phyloP scores from a whole-genome alignment of 768 basidiomycete genomes.

The Mycena maculata region DNA sequence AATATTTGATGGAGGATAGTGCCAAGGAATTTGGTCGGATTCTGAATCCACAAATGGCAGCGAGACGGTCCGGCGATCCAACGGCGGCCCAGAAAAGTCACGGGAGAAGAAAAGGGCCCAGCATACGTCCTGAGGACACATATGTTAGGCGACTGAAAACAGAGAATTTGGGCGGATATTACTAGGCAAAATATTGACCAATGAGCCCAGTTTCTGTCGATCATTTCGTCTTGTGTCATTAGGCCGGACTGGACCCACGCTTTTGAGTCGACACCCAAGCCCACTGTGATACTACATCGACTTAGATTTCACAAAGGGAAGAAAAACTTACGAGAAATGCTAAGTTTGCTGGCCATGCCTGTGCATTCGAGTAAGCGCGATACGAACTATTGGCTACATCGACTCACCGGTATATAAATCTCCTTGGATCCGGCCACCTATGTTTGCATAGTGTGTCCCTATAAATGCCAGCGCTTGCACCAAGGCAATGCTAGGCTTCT shows the following conservation, averaged over 20 bases:
- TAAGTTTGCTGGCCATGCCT: conserved; percentile 25
- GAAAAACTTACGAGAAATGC: conserved; percentile 18
- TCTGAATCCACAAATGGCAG: conserved; percentile 49
- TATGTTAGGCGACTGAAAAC: too few species aligned
- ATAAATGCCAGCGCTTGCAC: conserved; percentile 38
- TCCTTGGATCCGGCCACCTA: conserved; percentile 31
- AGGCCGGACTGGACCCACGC: conserved; percentile 51
- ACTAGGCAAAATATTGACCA: conserved; percentile 52
- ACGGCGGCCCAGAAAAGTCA: conserved; percentile 47
- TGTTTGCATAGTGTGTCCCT: conserved; percentile 35
- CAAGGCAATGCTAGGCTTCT: conserved; percentile 34
- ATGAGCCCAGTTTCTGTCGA: conserved; percentile 54
- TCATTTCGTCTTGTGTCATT: conserved; percentile 49
- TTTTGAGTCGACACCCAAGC: conserved; percentile 52
- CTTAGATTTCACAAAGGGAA: neutral
- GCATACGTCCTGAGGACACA: conserved; percentile 46
- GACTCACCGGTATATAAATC: conserved; percentile 33
- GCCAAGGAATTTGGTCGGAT: conserved; percentile 47
- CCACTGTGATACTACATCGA: conserved; percentile 44
- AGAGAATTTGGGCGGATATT: neutral
- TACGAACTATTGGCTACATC: too few species aligned
- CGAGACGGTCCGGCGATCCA: conserved; percentile 38
- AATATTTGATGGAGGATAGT: conserved; percentile 44
- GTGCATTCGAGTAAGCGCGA: neutral
- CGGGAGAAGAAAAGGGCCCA: conserved; percentile 58